Conservation (phyloP, 1,284 basidiomycete species). For the Sporisorium exsertum region DNA sequence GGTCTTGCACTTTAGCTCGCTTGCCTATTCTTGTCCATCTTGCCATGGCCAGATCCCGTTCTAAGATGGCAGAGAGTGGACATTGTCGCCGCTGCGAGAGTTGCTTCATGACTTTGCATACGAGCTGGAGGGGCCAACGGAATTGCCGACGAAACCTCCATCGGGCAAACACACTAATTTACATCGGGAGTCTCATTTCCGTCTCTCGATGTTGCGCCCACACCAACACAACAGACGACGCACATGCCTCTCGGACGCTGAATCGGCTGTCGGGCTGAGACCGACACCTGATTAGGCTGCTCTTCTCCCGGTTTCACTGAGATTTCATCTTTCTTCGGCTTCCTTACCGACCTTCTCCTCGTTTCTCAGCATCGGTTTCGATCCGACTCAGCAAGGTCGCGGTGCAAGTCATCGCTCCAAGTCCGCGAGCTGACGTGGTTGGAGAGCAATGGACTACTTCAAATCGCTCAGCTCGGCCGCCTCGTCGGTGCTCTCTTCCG, state of each 20-base stretch:
- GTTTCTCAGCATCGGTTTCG: neutral
- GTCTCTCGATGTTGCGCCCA: too few species aligned
- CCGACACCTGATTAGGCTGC: neutral
- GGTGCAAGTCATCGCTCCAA: neutral
- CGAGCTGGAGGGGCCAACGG: neutral
- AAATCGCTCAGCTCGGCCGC: slow-evolving; percentile 85
- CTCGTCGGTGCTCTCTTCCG: slow-evolving; percentile 83
- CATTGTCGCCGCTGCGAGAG: too few species aligned
- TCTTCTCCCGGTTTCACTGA: neutral
- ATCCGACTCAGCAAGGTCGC: neutral
- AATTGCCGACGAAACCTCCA: neutral
- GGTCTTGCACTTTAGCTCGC: too few species aligned
- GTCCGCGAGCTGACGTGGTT: neutral
- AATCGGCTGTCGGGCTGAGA: slow-evolving; percentile 1
- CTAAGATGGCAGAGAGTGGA: too few species aligned
- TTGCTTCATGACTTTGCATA: too few species aligned
- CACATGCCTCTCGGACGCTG: neutral
- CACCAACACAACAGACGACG: too few species aligned
- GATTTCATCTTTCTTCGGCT: slow-evolving; percentile 4
- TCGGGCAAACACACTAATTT: neutral
- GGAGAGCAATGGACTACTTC: slow-evolving; percentile 80
- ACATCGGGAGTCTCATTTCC: slow-evolving; percentile 7
- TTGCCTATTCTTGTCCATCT: too few species aligned
- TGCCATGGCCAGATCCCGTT: too few species aligned
- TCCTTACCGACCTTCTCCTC: neutral